phyloP scores from a whole-genome alignment of 169 alveolate species.

The Cryptosporidium bovis region DNA sequence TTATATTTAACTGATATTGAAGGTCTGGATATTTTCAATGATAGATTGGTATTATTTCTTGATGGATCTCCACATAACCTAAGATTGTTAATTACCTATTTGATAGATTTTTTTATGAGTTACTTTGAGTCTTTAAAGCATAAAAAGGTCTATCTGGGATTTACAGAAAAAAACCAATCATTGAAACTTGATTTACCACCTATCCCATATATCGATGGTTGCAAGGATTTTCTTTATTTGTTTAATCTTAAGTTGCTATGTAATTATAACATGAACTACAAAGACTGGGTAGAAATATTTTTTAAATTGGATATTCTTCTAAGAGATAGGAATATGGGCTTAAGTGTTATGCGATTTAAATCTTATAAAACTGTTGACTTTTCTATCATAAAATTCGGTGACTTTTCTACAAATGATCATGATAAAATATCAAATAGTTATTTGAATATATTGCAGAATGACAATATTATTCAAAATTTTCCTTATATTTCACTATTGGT shows the following conservation, averaged over 20 bases:
- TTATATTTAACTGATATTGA: neutral
- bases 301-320: constrained; percentile 15
- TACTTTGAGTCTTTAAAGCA: neutral
- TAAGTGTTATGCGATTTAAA: neutral
- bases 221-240: constrained; percentile 19
- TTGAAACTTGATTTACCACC: constrained; percentile 42
- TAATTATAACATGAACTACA: neutral
- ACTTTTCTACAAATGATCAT: neutral
- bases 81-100: constrained; percentile 3
- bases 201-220: constrained; percentile 15
- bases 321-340: neutral
- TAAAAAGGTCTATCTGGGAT: neutral
- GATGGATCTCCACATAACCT: constrained; percentile 45
- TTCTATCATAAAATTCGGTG: neutral
- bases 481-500: constrained; percentile 5
- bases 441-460: constrained; percentile 19
- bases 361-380: neutral
- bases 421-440: neutral
- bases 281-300: constrained; percentile 32
- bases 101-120: constrained; percentile 12
- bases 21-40: neutral
- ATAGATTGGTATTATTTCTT: neutral
- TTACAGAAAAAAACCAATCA: neutral
- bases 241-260: constrained; percentile 21
- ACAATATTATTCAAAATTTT: neutral